phyloP scores from a whole-genome alignment of 345 rosid genomes.

The Streptanthus diversifolius region DNA sequence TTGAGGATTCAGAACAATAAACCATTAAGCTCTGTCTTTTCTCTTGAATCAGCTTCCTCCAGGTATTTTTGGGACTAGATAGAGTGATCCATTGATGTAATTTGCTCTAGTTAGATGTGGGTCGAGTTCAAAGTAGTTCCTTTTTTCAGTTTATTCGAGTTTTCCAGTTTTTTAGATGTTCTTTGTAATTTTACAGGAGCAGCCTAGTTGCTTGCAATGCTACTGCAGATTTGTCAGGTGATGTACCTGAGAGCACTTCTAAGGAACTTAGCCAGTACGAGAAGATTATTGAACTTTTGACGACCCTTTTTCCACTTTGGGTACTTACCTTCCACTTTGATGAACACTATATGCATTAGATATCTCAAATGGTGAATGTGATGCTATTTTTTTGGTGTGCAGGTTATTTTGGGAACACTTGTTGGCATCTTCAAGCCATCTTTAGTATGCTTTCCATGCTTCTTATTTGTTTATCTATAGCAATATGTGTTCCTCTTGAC shows the following conservation, averaged over 20 bases:
- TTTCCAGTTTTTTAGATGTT: background rate
- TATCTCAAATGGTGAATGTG: constrained; percentile 1
- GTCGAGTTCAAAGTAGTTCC: background rate
- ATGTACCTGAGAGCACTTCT: constrained; percentile 46
- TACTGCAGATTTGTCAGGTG: constrained; percentile 59
- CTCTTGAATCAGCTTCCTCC: constrained; percentile 41
- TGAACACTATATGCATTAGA: background rate
- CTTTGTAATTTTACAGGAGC: constrained; percentile 34
- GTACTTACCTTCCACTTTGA: constrained; percentile 40
- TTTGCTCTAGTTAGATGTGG: background rate
- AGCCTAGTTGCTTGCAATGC: constrained; percentile 53
- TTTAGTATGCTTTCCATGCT: constrained; percentile 49
- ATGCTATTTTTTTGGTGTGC: constrained; percentile 18
- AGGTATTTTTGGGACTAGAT: constrained; percentile 41
- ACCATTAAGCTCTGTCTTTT: constrained; percentile 34
- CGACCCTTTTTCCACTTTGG: constrained; percentile 91
- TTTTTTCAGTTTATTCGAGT: background rate
- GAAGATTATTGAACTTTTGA: constrained; percentile 74
- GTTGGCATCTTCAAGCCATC: constrained; percentile 88
- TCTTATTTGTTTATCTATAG: background rate
- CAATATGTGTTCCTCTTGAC: background rate
- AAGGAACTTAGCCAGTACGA: constrained; percentile 65
- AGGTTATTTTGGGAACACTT: constrained; percentile 88
- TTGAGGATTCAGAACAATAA: constrained; percentile 35
- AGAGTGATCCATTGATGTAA: background rate